Percentiles rank a stretch among this genome's conserved stretches.
phyloP scores from a whole-genome alignment of 306 rosid species.

The Medicago arabica region DNA sequence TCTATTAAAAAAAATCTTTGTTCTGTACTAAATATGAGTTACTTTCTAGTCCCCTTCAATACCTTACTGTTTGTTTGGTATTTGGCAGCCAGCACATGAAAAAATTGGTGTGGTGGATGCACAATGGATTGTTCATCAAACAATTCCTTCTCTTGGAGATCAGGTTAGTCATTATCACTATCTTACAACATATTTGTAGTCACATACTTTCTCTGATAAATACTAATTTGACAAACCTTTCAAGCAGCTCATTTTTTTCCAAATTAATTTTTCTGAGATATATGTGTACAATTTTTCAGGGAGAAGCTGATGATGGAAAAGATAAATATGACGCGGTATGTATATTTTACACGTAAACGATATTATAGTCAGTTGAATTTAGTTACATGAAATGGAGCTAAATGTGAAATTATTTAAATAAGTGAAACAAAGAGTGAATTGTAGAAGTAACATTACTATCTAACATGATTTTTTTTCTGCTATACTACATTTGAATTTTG shows the following conservation, averaged over 20 bases:
- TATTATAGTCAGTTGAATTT: too few species aligned
- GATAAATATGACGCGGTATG: constrained; percentile 78
- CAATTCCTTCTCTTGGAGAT: constrained; percentile 83
- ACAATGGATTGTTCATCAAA: constrained; percentile 95
- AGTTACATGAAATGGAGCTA: too few species aligned
- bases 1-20: neutral
- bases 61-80: constrained; percentile 37
- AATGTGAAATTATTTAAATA: too few species aligned
- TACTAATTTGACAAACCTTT: constrained; percentile 13
- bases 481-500: neutral
- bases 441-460: neutral
- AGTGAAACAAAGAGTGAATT: too few species aligned
- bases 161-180: constrained; percentile 65
- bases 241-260: neutral
- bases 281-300: constrained; percentile 60
- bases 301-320: constrained; percentile 66
- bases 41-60: neutral
- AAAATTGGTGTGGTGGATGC: constrained; percentile 97
- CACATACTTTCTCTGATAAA: constrained; percentile 19
- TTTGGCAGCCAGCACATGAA: constrained; percentile 86
- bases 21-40: constrained; percentile 13
- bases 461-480: neutral
- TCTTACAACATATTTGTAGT: constrained; percentile 19
- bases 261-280: constrained; percentile 17
- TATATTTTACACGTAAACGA: constrained; percentile 25